Conservation (phyloP, 2,329 filamentous ascomycete genomes). For the Colletotrichum musicola region DNA sequence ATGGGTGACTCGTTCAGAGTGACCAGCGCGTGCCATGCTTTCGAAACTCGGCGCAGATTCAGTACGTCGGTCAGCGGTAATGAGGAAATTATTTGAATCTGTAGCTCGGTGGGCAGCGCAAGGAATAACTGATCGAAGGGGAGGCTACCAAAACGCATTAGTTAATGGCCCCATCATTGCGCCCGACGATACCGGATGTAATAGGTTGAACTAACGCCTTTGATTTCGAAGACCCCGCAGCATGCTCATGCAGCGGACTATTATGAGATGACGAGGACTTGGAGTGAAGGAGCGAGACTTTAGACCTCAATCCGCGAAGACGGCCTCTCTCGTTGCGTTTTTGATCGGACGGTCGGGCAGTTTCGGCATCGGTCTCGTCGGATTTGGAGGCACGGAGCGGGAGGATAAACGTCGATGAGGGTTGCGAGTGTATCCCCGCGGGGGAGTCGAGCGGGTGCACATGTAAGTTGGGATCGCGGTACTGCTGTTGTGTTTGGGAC, state of each 20-base stretch:
- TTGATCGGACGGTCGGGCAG: constrained; percentile 46
- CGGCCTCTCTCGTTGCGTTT: constrained; percentile 54
- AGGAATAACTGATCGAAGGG: constrained; percentile 70
- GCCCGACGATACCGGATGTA: background rate
- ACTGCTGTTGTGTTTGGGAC: constrained; percentile 4
- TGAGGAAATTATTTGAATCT: constrained; percentile 71
- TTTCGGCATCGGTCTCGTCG: constrained; percentile 46
- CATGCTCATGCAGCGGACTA: constrained; percentile 10
- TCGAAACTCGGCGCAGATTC: constrained; percentile 69
- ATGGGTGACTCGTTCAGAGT: constrained; percentile 72
- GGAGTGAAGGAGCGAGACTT: constrained; percentile 50
- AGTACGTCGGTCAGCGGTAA: constrained; percentile 72
- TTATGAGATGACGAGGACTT: constrained; percentile 13
- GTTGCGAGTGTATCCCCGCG: constrained; percentile 40
- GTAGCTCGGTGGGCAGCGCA: constrained; percentile 70
- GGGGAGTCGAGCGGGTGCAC: constrained; percentile 41
- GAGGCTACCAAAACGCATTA: constrained; percentile 48
- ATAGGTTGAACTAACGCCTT: constrained; percentile 25
- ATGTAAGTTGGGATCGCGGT: constrained; percentile 29
- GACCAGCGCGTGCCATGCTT: constrained; percentile 70
- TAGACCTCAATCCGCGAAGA: constrained; percentile 57
- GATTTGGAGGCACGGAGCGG: constrained; percentile 59
- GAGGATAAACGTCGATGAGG: constrained; percentile 60
- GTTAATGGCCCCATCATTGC: constrained; percentile 1
- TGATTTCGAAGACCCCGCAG: background rate